These are phyloP conservation scores for Fusarium denticulatum DNA, from an alignment of 2,329 filamentous ascomycete genomes.

Conservation along the genomic window DNA sequence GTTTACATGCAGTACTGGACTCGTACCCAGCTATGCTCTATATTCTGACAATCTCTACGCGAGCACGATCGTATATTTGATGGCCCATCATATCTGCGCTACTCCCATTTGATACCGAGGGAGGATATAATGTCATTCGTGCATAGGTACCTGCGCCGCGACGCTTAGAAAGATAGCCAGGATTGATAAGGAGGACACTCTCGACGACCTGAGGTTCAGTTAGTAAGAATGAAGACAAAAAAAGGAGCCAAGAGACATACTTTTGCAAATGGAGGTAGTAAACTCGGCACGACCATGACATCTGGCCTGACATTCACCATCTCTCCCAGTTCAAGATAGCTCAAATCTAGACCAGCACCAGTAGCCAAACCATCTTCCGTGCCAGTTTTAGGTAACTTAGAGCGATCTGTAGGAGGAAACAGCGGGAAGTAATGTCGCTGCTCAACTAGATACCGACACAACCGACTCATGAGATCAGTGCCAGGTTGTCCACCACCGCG, in stretches of 20 bases:
- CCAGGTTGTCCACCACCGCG: slow-evolving; percentile 36
- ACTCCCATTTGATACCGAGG: slow-evolving; percentile 67
- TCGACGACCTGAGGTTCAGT: slow-evolving; percentile 77
- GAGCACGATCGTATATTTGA: slow-evolving; percentile 80
- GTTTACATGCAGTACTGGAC: slow-evolving; percentile 18
- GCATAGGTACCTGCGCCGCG: slow-evolving; percentile 87
- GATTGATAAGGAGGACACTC: slow-evolving; percentile 89
- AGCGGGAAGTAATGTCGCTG: slow-evolving; percentile 92
- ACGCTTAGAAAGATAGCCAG: slow-evolving; percentile 85
- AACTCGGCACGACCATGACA: slow-evolving; percentile 83
- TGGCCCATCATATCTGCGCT: slow-evolving; percentile 72
- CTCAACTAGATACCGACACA: slow-evolving; percentile 82
- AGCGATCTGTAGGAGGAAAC: slow-evolving; percentile 80
- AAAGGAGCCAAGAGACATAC: slow-evolving; percentile 58
- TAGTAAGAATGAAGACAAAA: background rate
- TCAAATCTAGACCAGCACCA: slow-evolving; percentile 82
- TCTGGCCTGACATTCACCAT: slow-evolving; percentile 89
- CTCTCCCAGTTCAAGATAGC: slow-evolving; percentile 88
- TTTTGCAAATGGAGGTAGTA: slow-evolving; percentile 87
- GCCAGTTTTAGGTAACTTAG: slow-evolving; percentile 72
- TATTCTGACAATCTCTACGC: slow-evolving; percentile 89
- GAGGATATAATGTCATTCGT: slow-evolving; percentile 77
- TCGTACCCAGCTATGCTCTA: slow-evolving; percentile 45
- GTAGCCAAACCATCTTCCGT: slow-evolving; percentile 69
- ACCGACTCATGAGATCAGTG: slow-evolving; percentile 72